Evolutionary conservation across 2,329 filamentous ascomycete species (phyloP), one percentile per base, ranked within the genome.

Genomic region (Aureobasidium musti): DNA sequence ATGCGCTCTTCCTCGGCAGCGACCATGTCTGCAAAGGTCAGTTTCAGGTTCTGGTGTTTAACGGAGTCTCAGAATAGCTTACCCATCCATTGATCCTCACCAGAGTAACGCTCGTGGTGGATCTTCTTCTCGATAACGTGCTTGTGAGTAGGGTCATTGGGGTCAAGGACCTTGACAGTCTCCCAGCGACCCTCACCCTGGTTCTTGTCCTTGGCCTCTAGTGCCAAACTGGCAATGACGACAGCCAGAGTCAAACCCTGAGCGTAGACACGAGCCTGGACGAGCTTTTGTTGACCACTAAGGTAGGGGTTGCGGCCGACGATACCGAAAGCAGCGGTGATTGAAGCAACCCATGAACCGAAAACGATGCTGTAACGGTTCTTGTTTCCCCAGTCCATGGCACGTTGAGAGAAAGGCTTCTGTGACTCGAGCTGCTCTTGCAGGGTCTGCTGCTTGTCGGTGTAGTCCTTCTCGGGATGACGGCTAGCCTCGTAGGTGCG

Each of bases 61-160:
- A 54, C 64, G 47, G 2, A 59, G 26, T 11, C 11, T 17, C 19
- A 43, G 11, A 13, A 49, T 35, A 70, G 80, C 87, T 76, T 79
- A 90, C 89, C 89, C 82, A 87, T 95, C 95, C 95, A 99, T 73
- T 97, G 84, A 78, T 98, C 93, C 81, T 96, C 91, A 52, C 92
- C 91, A 76, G 89, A 85, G 77, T 96, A 95, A 70, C 91, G 84
- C 82, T 96, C 91, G 80, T 92, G 91, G 77, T 96, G 91, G 65
- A 95, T 86, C 80, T 83, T 88, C 87, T 93, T 94, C 85, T 96
- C 91, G 71, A 96, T 91, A 71, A 92, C 77, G 73, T 90, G 83
- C 84, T 92, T 90, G 79, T 93, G 91, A 79, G 89, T 87, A 2
- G 91, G 91, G 76, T 96, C 91, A 71, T 91, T 83, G 63, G 91